Percentiles rank a stretch among this genome's conserved stretches.
Conservation (phyloP, 331 rosid species). For the Stylosanthes scabra region DNA sequence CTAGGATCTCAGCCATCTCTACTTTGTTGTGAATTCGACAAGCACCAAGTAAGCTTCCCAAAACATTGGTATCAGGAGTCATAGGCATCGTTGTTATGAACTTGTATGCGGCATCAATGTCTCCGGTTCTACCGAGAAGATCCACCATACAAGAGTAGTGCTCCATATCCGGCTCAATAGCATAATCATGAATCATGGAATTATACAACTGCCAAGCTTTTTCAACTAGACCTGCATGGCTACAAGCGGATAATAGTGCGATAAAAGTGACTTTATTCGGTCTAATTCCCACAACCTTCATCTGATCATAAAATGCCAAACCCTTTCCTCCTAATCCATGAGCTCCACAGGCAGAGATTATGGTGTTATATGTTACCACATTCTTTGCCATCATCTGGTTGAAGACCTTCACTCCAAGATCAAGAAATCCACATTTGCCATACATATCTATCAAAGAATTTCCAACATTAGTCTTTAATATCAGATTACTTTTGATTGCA, state of each 20-base stretch:
- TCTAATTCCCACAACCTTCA: constrained; percentile 51
- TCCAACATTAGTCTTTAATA: constrained; percentile 41
- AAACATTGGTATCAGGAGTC: constrained; percentile 57
- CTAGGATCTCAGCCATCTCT: constrained; percentile 52
- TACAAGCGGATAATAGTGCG: constrained; percentile 60
- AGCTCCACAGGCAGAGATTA: constrained; percentile 58
- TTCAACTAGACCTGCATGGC: constrained; percentile 59
- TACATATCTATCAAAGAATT: constrained; percentile 58
- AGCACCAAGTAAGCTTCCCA: constrained; percentile 64
- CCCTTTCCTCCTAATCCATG: constrained; percentile 61
- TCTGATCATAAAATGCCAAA: constrained; percentile 47
- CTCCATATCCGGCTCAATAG: constrained; percentile 57
- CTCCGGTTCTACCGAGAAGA: constrained; percentile 65
- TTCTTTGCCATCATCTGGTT: constrained; percentile 47
- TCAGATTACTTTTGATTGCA: constrained; percentile 43
- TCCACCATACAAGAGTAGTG: constrained; percentile 74
- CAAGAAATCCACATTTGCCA: constrained; percentile 62
- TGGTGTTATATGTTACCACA: constrained; percentile 54
- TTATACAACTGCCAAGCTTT: constrained; percentile 54
- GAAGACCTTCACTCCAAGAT: constrained; percentile 50
- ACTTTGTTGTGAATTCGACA: constrained; percentile 58
- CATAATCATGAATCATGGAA: constrained; percentile 52
- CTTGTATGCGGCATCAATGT: constrained; percentile 54
- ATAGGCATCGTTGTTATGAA: constrained; percentile 55
- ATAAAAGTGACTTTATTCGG: constrained; percentile 62